These are phyloP conservation scores for Suhomyces bolitotheri DNA, from an alignment of 1,139 yeast genomes.

Conservation along the genomic window DNA sequence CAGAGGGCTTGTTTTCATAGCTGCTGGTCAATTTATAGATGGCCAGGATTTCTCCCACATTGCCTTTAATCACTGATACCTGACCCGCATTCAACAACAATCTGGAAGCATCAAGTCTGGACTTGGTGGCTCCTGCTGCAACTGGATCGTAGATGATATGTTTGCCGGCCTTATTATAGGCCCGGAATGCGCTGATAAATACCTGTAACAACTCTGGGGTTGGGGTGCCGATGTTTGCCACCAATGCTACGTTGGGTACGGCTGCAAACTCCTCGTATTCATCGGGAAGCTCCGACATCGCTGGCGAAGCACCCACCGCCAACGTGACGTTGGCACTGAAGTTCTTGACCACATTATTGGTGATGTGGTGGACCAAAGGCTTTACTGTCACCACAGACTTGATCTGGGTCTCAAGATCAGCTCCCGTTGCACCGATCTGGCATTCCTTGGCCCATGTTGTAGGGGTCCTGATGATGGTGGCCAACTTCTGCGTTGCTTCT, in stretches of 20 bases:
- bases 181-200: constrained; percentile 53
- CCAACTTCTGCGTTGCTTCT: constrained; percentile 46
- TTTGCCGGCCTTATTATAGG: constrained; percentile 56
- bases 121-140: constrained; percentile 79
- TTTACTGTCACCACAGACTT: constrained; percentile 10
- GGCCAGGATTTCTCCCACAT: constrained; percentile 74
- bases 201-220: constrained; percentile 42
- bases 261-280: constrained; percentile 71
- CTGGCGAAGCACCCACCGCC: constrained; percentile 85
- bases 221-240: constrained; percentile 81
- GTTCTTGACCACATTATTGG: constrained; percentile 87
- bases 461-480: constrained; percentile 17
- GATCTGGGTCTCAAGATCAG: constrained; percentile 1
- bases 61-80: constrained; percentile 78
- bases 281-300: constrained; percentile 77
- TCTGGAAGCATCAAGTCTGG: constrained; percentile 52
- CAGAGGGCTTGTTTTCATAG: constrained; percentile 36
- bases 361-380: constrained; percentile 85
- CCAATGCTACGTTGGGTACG: constrained; percentile 52
- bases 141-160: constrained; percentile 89
- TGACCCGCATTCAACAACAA: constrained; percentile 58
- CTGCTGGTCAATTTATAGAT: constrained; percentile 35
- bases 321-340: constrained; percentile 88
- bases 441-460: constrained; percentile 18
- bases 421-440: neutral